Evolutionary conservation across 108 stramenopile species (phyloP).

Genomic region (Cyclostephanos tholiformis): DNA sequence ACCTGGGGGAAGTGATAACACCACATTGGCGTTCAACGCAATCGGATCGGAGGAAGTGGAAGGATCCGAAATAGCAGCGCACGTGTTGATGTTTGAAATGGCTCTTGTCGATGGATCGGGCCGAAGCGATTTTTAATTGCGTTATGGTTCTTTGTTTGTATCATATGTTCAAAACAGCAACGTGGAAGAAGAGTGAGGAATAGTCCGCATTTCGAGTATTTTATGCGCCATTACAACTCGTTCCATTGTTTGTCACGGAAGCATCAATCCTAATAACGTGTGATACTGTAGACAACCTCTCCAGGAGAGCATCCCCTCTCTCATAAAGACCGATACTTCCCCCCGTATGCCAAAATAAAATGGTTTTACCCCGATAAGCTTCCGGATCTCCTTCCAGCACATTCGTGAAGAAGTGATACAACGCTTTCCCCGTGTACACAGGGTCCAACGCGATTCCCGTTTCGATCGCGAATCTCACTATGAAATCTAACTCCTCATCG

Average conservation of each 20-base stretch:
- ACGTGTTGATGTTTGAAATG: background rate
- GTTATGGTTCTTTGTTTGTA: background rate
- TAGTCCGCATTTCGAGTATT: background rate
- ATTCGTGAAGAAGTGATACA: slow-evolving; percentile 71
- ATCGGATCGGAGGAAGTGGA: background rate
- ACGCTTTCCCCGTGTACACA: slow-evolving; percentile 88
- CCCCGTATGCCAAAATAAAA: slow-evolving; percentile 93
- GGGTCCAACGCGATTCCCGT: slow-evolving; percentile 90
- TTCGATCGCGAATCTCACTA: slow-evolving; percentile 62
- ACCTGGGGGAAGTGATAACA: slow-evolving; percentile 16
- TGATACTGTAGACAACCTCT: slow-evolving; percentile 26
- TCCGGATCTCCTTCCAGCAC: slow-evolving; percentile 58
- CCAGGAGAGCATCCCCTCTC: slow-evolving; percentile 58
- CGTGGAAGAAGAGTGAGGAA: background rate
- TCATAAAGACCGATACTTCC: slow-evolving; percentile 86
- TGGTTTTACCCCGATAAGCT: slow-evolving; percentile 53
- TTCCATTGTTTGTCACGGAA: slow-evolving; percentile 36
- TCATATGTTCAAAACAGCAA: background rate
- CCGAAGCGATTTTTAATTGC: background rate
- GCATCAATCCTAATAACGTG: slow-evolving; percentile 60
- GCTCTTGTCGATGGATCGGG: background rate
- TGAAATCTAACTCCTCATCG: slow-evolving; percentile 79
- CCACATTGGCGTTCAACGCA: background rate
- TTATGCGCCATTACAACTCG: background rate
- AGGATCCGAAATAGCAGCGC: background rate